phyloP scores from a whole-genome alignment of 2,329 filamentous ascomycete genomes.

The Zopfia rhizophila region DNA sequence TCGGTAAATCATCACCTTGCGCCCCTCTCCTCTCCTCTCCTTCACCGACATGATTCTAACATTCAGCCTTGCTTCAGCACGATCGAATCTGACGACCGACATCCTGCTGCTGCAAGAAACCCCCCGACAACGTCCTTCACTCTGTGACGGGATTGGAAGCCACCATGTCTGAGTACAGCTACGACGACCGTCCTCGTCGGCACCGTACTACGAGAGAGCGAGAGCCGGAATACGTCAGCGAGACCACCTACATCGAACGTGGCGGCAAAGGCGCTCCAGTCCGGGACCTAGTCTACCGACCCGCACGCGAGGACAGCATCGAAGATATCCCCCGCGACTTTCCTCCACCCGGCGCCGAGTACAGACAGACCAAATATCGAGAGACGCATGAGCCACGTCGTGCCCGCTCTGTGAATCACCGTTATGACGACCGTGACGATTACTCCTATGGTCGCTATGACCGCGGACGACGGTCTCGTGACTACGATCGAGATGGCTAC shows the following conservation, averaged over 20 bases:
- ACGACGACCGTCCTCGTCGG: constrained; percentile 59
- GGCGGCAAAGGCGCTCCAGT: constrained; percentile 53
- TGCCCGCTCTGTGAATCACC: constrained; percentile 70
- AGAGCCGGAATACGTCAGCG: constrained; percentile 62
- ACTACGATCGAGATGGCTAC: constrained; percentile 58
- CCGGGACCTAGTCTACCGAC: constrained; percentile 62
- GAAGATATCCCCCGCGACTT: constrained; percentile 89
- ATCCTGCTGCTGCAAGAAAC: constrained; percentile 1
- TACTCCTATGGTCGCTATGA: constrained; percentile 56
- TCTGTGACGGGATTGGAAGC: constrained; percentile 11
- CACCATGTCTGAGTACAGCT: constrained; percentile 62
- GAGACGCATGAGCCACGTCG: constrained; percentile 64
- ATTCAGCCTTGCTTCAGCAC: constrained; percentile 1
- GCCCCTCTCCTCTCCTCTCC: constrained; percentile 3
- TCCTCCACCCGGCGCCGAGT: constrained; percentile 71
- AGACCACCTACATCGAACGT: constrained; percentile 61
- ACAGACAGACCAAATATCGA: constrained; percentile 58
- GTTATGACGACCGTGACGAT: constrained; percentile 69
- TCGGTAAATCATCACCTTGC: constrained; percentile 31
- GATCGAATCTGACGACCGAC: constrained; percentile 4
- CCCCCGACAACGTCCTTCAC: constrained; percentile 5
- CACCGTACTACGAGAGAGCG: constrained; percentile 56
- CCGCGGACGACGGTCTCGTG: constrained; percentile 58
- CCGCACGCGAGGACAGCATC: constrained; percentile 78
- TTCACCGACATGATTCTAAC: constrained; percentile 10